Evolutionary conservation across 2,329 filamentous ascomycete genomes (phyloP), one percentile per base, ranked within the genome.

Genomic region (Hysterium pulicare): DNA sequence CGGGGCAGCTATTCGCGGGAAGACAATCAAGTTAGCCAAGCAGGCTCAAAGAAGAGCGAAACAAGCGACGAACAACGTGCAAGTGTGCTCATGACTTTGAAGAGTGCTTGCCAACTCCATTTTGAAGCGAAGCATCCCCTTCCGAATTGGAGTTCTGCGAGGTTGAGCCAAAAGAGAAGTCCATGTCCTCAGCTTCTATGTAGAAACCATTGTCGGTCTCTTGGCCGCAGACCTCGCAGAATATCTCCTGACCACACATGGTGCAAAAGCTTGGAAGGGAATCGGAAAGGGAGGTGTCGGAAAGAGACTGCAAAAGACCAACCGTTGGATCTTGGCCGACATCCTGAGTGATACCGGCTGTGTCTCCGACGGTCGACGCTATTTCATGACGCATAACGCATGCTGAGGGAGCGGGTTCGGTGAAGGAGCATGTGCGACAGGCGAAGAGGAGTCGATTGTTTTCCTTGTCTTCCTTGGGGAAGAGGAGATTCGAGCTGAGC

Each of bases 311-410:
- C 53, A 61, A 57, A 55, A 59, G 59, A 95, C 91, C 81, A 85
- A 98, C 91, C 83, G 94, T 98, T 71, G 93, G 93, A 79, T 98
- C 93, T 63, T 88, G 90, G 64, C 86, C 89, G 61, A 98, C 90
- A 72, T 98, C 94, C 71, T 95, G 89, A 48, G 91, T 96, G 59
- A 97, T 91, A 72, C 94, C 93, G 45, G 93, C 91, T 31, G 91
- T 97, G 72, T 96, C 93, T 61, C 90, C 90, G 20, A 91, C 87
- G 46, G 88, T 86, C 64, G 86, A 94, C 71, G 89, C 89, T 59
- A 98, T 83, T 55, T 91, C 82, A 71, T 97, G 95, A 68, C 94
- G 88, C 75, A 93, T 98, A 61, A 97, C 89, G 71, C 93, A 97
- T 48, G 88, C 84, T 17, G 89, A 91, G 48, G 82, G 82, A 23